Conservation (phyloP, 192 early-diverging fungal species). For the Kappamyces sp. region DNA sequence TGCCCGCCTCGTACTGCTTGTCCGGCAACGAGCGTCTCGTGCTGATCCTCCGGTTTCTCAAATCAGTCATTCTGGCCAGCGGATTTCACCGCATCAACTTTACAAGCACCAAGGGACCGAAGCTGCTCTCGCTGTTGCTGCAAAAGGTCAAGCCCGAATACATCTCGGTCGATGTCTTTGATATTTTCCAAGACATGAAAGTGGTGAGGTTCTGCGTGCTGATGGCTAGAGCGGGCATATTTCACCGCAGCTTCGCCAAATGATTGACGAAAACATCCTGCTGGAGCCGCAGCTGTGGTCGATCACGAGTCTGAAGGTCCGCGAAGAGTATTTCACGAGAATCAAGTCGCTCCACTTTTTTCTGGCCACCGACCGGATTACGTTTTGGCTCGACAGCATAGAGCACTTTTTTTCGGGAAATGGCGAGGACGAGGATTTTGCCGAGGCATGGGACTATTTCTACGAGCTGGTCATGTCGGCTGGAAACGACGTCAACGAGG, state of each 20-base stretch:
- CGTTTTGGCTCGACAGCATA: background rate
- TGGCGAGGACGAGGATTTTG: background rate
- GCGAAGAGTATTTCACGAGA: background rate
- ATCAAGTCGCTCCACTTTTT: background rate
- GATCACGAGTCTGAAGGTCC: background rate
- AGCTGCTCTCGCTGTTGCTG: slow-evolving; percentile 26
- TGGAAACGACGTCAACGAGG: background rate
- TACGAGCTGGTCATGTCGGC: background rate
- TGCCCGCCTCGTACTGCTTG: background rate
- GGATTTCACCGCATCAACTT: slow-evolving; percentile 25
- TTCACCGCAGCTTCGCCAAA: slow-evolving; percentile 9
- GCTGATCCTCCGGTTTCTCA: slow-evolving; percentile 30
- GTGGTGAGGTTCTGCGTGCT: slow-evolving; percentile 16
- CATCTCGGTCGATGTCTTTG: slow-evolving; percentile 29
- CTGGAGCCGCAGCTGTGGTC: slow-evolving; percentile 7
- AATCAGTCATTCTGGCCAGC: slow-evolving; percentile 20
- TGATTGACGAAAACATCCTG: slow-evolving; percentile 6
- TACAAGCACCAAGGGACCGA: slow-evolving; percentile 29
- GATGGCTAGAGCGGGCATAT: slow-evolving; percentile 9
- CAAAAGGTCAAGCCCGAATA: slow-evolving; percentile 24
- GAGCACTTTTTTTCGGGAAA: slow-evolving; percentile 1
- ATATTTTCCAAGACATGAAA: slow-evolving; percentile 24
- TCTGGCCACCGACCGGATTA: background rate
- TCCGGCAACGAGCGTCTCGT: slow-evolving; percentile 9
- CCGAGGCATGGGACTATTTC: slow-evolving; percentile 2